Base-by-base conservation (phyloP, 2,329 filamentous ascomycete genomes). In the Cercospora sp. region DNA sequence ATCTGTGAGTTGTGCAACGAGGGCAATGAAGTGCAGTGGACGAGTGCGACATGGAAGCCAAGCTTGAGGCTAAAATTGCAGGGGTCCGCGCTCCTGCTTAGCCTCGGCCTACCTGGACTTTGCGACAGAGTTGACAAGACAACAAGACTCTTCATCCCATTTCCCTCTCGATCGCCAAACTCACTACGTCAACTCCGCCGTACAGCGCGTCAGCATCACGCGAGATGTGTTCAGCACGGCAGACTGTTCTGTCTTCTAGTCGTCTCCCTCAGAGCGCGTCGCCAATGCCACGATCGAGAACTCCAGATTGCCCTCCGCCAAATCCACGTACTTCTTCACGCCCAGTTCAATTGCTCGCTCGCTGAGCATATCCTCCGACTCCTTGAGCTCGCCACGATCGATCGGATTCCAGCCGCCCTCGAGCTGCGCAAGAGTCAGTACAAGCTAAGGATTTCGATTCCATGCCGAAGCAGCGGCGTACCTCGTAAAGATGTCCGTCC, bases 401-500 rank as follows among this genome's bases (percentile, higher is more conserved):
- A 84, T 73, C 23, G 83, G 83, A 65, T 80, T 81, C 67, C 80
- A 78, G 5, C 63, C 66, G 0, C 83, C 83, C 64, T 84, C 82
- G 31, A 63, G 59, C 59, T 64, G 62, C 51, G 10, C 28, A 36
- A 18, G 16, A 26, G 33, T 64, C 12, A 64, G 62, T 31, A 42
- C 23, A 9, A 18, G 42, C 13, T 4, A 8, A n/a, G 10, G 20
- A 45, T 7, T 16, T n/a, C 1, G n/a, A 7, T 9, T 55, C 1
- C 3, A 36, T 6, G 30, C 16, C n/a, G 13, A n/a, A 58, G 53
- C 31, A 23, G 28, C 55, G 48, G 31, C 63, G 31, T 30, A 84
- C 72, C 73, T 85, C 83, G 77, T 80, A 84, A 26, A 84, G 69
- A 73, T 82, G 79, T 0, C 80, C 81, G 71, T 83, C 82, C 51